Evolutionary conservation across 1,139 yeast genomes (phyloP), one percentile per base, ranked within the genome.

Genomic region (Debaryomyces singareniensis): DNA sequence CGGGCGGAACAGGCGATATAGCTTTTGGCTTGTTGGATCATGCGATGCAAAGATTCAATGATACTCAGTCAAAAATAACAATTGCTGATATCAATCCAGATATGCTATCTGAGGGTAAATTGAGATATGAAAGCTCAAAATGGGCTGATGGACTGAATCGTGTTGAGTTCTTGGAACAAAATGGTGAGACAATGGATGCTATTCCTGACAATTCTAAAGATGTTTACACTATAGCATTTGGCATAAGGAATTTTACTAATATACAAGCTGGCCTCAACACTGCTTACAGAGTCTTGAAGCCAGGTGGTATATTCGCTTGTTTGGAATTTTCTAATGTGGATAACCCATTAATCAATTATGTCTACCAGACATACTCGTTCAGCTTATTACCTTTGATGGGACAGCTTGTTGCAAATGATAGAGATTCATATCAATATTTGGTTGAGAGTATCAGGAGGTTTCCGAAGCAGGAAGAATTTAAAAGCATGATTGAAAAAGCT

Each of bases 281-380:
- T 15, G 98, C 98, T 21, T 84, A 89, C 63, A 75, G 99, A 46
- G 94, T 89, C 18, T 72, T 91, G 51, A 85, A 82, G 57, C 98
- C 96, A n/a, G 98, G 99, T 49, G 99, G 99, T 48, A 85, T 93
- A 30, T 93, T 91, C 55, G 96, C 96, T 24, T 89, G 97, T 58
- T 71, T 91, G 37, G 99, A 91, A 56, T 91, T 91, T 51, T 81
- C 95, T 35, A 91, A 87, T 52, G 96, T 93, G 35, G 83, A 84
- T 35, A 83, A 86, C 53, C 78, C 85, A 16, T 51, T 80, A 10
- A 60, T 93, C 32, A 91, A 84, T 50, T 66, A 76, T 36, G 62
- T 78, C 20, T 91, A 91, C 63, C 87, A 83, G 51, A 79, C 87
- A 25, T 93, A 94, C 70, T 84, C 96, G 10, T 84, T 84, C 54